Evolutionary conservation across 495 filamentous ascomycete species (phyloP).

Genomic region (Xylaria curta): DNA sequence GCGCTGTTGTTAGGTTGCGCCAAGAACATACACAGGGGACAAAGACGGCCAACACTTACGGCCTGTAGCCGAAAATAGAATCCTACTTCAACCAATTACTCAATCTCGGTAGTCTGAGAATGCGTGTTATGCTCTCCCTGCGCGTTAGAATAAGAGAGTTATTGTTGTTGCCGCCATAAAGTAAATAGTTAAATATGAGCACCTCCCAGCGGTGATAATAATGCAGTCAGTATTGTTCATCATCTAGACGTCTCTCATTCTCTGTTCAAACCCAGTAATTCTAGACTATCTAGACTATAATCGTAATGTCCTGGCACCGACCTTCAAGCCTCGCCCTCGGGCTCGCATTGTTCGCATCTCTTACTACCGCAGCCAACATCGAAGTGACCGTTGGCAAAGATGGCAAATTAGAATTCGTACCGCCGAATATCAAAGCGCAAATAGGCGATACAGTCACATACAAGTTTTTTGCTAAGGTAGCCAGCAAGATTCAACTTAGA

Average conservation of each 20-base stretch:
- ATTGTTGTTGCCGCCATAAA: background rate
- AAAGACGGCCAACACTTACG: slow-evolving; percentile 7
- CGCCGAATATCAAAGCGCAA: slow-evolving; percentile 40
- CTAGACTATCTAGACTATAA: slow-evolving; percentile 4
- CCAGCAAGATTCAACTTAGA: background rate
- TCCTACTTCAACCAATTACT: background rate
- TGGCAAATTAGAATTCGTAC: slow-evolving; percentile 44
- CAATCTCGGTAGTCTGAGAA: background rate
- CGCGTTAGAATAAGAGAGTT: background rate
- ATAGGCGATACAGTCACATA: slow-evolving; percentile 61
- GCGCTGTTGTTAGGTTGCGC: slow-evolving; percentile 14
- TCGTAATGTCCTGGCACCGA: slow-evolving; percentile 38
- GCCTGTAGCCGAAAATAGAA: slow-evolving; percentile 21
- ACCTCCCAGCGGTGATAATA: background rate
- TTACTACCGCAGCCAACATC: slow-evolving; percentile 40
- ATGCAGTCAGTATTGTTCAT: background rate
- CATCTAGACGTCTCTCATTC: slow-evolving; percentile 15
- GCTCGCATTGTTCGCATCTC: slow-evolving; percentile 38
- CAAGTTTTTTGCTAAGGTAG: slow-evolving; percentile 61
- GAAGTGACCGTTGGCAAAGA: slow-evolving; percentile 48
- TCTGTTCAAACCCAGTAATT: slow-evolving; percentile 10
- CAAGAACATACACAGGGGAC: background rate
- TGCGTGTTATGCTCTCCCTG: slow-evolving; percentile 7
- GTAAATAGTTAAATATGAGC: slow-evolving; percentile 13
- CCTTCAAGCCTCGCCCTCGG: slow-evolving; percentile 33